Conservation (phyloP, 2,329 filamentous ascomycete genomes). For the Amesomyces nigricolor region DNA sequence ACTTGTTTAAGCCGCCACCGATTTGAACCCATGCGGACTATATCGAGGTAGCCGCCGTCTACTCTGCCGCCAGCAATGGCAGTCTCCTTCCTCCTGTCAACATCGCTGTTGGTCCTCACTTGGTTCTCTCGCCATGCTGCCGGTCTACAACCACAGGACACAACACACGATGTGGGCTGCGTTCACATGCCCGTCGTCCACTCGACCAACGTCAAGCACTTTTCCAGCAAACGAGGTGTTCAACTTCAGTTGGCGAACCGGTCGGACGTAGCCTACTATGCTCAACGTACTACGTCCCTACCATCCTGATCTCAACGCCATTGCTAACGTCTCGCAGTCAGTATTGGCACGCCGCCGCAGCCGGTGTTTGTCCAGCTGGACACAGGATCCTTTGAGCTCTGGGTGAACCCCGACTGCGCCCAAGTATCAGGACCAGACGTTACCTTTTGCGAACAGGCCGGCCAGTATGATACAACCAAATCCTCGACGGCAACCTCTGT, state of each 20-base stretch:
- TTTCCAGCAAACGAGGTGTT: slow-evolving; percentile 38
- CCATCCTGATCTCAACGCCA: slow-evolving; percentile 1
- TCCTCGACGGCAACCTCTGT: slow-evolving; percentile 37
- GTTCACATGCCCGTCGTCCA: slow-evolving; percentile 40
- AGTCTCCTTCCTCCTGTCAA: slow-evolving; percentile 21
- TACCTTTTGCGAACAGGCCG: slow-evolving; percentile 42
- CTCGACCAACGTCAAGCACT: slow-evolving; percentile 37
- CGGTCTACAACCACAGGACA: too few species aligned
- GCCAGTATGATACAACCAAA: slow-evolving; percentile 38
- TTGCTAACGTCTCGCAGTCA: slow-evolving; percentile 33
- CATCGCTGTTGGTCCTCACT: slow-evolving; percentile 24
- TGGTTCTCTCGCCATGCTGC: slow-evolving; percentile 16
- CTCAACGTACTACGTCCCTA: slow-evolving; percentile 35
- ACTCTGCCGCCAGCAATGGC: slow-evolving; percentile 28
- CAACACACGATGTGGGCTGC: slow-evolving; percentile 31
- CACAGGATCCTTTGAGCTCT: slow-evolving; percentile 56
- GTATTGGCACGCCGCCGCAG: slow-evolving; percentile 51
- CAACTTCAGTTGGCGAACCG: slow-evolving; percentile 45
- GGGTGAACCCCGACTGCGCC: slow-evolving; percentile 57
- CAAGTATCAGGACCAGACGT: slow-evolving; percentile 38
- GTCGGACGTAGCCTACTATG: slow-evolving; percentile 50
- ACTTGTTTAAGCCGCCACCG: neutral
- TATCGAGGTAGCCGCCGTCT: slow-evolving; percentile 16
- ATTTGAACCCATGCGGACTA: slow-evolving; percentile 12
- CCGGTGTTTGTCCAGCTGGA: slow-evolving; percentile 51